Evolutionary conservation across 1,284 basidiomycete genomes (phyloP), one percentile per base, ranked within the genome.

Genomic region (Phellinidium pouzarii): DNA sequence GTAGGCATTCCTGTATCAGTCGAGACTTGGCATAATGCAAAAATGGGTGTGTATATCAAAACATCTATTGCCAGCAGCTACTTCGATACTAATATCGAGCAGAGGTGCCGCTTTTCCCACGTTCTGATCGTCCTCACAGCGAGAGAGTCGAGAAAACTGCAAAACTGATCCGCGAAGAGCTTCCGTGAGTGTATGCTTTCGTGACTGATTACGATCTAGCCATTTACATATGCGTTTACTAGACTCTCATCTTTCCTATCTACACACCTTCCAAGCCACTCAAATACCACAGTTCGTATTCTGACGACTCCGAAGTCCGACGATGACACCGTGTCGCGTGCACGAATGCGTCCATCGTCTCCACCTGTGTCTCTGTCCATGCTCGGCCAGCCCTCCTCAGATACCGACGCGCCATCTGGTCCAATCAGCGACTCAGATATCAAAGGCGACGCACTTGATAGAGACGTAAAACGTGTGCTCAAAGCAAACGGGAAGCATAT

Each of bases 301-400:
- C 59, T 64, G 57, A 60, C 60, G 22, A 54, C 64, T 43, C 63
- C 66, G 4, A 64, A 54, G 34, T 67, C 68, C 1, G 61, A 48
- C 38, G 42, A 42, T n/a, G 38, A 49, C 46, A 22, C 12, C 38
- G 38, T 22, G 22, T 22, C n/a, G n/a, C 25, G 8, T 19, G 40
- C 3, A 19, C 48, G 44, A 12, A 34, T 17, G 4, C 31, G 27
- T 14, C 27, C 59, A 36, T 59, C 62, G 36, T 62, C 62, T 7
- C 67, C 66, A 14, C 66, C 66, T 20, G 60, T 68, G 17, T 64
- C 66, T 12, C 52, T 62, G 22, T 74, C 72, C 7, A 64, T 74
- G 53, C 59, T 70, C 22, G 72, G 71, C 12, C 72, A 75, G 44
- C 66, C 71, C 38, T 65, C 70, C 1, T 65, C 73, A 12, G 50